Evolutionary conservation across 2,329 filamentous ascomycete species (phyloP), one percentile per base, ranked within the genome.

Genomic region (Calonectria honghensis): DNA sequence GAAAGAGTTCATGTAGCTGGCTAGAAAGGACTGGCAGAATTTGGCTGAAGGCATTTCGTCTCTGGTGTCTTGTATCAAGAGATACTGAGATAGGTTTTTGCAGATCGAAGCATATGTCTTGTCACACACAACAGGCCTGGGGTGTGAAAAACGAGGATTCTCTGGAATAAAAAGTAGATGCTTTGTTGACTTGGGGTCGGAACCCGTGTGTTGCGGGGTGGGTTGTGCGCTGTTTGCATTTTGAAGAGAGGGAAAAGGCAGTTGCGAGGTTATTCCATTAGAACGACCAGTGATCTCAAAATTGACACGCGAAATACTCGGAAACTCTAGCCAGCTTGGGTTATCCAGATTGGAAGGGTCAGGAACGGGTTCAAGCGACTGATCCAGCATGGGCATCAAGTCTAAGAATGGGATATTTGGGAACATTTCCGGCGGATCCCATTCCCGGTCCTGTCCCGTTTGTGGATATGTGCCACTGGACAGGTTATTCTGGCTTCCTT

Each of bases 1-100:
- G 57, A 61, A 61, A 29, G 57, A 61, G 0, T 61, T 37, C n/a
- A 61, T 41, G 14, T 61, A 61, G 27, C 57, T 61, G 6, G 32
- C 3, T n/a, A 61, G 35, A 61, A 61, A 61, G 14, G 57, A 61
- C n/a, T 61, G 57, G n/a, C 32, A 61, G 11, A 61, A 35, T 29
- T 61, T 41, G 4, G n/a, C 35, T 4, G 57, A 61, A 24, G 57
- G 57, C 14, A 61, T 61, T 29, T 41, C n/a, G 7, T 61, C 9
- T 10, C 4, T n/a, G 6, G 20, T 41, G 6, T 41, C 35, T 29
- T 29, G 54, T 24, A 27, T 13, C 31, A 41, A 18, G 35, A 61
- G n/a, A 27, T 41, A 9, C 14, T 27, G 24, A 24, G 57, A 39
- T 29, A 61, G 6, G n/a, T 5, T 20, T 11, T 37, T 27, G 4